Conservation (phyloP, 805 yeast species). For the Torulaspora franciscae region DNA sequence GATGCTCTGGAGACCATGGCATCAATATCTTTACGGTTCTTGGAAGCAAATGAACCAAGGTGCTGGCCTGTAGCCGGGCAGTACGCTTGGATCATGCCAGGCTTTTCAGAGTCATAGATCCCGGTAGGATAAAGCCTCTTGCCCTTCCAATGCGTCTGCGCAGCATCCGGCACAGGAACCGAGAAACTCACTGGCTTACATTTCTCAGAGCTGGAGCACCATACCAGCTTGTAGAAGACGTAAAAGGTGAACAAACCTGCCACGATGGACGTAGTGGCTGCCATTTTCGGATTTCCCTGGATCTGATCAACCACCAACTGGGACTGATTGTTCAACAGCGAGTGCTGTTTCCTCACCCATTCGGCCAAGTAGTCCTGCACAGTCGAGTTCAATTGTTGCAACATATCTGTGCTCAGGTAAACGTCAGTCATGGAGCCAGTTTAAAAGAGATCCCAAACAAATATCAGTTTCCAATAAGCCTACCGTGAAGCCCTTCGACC, state of each 20-base stretch:
- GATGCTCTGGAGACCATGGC: constrained; percentile 42
- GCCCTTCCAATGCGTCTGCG: constrained; percentile 70
- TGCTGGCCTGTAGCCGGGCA: constrained; percentile 97
- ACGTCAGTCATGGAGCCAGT: constrained; percentile 21
- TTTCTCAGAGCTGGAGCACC: constrained; percentile 8
- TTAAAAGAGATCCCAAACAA: background rate
- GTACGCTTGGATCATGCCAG: constrained; percentile 68
- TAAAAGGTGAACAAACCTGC: constrained; percentile 18
- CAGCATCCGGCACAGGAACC: constrained; percentile 27
- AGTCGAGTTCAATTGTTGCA: constrained; percentile 27
- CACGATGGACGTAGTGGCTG: constrained; percentile 15
- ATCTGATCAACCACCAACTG: constrained; percentile 17
- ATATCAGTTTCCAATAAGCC: background rate
- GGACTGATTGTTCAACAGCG: constrained; percentile 12
- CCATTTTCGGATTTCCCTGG: constrained; percentile 13
- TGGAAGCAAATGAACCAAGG: constrained; percentile 66
- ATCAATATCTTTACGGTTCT: constrained; percentile 69
- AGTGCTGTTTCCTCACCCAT: constrained; percentile 20
- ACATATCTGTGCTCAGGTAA: constrained; percentile 26
- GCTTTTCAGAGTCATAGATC: constrained; percentile 55
- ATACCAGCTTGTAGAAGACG: constrained; percentile 21
- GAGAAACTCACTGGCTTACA: constrained; percentile 21
- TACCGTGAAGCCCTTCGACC: background rate
- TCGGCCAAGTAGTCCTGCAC: constrained; percentile 26
- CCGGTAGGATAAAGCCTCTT: constrained; percentile 63